Evolutionary conservation across 306 rosid species (phyloP).

Genomic region (Castanea mollissima): DNA sequence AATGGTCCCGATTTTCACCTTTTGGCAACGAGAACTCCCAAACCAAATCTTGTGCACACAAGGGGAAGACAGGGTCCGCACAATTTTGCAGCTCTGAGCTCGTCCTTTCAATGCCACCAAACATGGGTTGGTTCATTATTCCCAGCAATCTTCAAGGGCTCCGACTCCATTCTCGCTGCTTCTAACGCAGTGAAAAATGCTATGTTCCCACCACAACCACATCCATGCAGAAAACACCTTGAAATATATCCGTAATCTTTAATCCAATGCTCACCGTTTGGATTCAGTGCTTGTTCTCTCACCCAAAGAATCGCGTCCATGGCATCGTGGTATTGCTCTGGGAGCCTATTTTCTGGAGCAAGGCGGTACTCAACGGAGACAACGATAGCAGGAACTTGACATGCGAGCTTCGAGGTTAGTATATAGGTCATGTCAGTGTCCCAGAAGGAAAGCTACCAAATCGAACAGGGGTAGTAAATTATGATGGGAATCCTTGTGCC

Average conservation of each 20-base stretch:
- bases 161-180: not conserved
- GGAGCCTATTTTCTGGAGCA: constrained; percentile 53
- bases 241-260: constrained; percentile 60
- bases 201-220: constrained; percentile 57
- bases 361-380: constrained; percentile 39
- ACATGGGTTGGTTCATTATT: constrained; percentile 73
- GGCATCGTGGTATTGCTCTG: constrained; percentile 40
- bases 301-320: constrained; percentile 48
- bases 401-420: constrained; percentile 21
- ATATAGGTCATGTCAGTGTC: not conserved
- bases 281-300: constrained; percentile 18
- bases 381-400: constrained; percentile 40
- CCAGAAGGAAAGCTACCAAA: constrained; percentile 24
- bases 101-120: constrained; percentile 50
- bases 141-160: constrained; percentile 51
- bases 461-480: constrained; percentile 51
- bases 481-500: constrained; percentile 55
- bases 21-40: constrained; percentile 56
- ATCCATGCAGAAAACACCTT: constrained; percentile 52
- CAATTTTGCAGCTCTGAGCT: constrained; percentile 49
- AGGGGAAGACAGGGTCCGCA: constrained; percentile 46
- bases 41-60: constrained; percentile 58
- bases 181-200: constrained; percentile 37
- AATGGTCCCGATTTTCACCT: constrained; percentile 47
- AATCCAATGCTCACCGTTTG: constrained; percentile 55